These are phyloP conservation scores for Lactarius vividus DNA, from an alignment of 768 basidiomycete genomes.

Conservation along the genomic window DNA sequence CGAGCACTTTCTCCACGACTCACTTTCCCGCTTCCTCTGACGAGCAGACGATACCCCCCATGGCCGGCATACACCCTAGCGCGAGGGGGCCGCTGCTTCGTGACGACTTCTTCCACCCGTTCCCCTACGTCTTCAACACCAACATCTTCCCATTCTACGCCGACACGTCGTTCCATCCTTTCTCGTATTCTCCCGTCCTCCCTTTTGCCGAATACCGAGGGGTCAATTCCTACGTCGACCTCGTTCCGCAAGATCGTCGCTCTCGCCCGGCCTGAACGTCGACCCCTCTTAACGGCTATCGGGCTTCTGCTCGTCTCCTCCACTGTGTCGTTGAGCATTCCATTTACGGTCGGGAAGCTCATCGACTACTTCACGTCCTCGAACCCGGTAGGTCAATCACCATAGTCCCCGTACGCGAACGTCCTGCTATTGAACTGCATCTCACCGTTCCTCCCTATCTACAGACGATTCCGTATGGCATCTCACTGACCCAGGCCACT, in stretches of 20 bases:
- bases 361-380: constrained; percentile 88
- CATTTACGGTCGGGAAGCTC: constrained; percentile 88
- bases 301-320: constrained; percentile 85
- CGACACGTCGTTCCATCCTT: constrained; percentile 14
- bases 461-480: constrained; percentile 63
- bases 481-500: constrained; percentile 80
- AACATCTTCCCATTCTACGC: not conserved
- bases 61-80: not conserved
- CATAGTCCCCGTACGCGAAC: not conserved
- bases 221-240: constrained; percentile 48
- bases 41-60: not conserved
- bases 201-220: constrained; percentile 2
- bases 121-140: not conserved
- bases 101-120: not conserved
- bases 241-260: constrained; percentile 73
- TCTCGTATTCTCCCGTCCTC: constrained; percentile 21
- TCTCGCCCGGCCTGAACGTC: constrained; percentile 80
- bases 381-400: constrained; percentile 55
- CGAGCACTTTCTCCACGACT: not conserved
- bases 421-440: not conserved
- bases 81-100: constrained; percentile 3
- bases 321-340: constrained; percentile 87
- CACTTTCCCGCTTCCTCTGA: not conserved
- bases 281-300: constrained; percentile 70
- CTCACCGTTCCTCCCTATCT: not conserved